phyloP scores from a whole-genome alignment of 352 stramenopile species.

The Pythium angustatum region DNA sequence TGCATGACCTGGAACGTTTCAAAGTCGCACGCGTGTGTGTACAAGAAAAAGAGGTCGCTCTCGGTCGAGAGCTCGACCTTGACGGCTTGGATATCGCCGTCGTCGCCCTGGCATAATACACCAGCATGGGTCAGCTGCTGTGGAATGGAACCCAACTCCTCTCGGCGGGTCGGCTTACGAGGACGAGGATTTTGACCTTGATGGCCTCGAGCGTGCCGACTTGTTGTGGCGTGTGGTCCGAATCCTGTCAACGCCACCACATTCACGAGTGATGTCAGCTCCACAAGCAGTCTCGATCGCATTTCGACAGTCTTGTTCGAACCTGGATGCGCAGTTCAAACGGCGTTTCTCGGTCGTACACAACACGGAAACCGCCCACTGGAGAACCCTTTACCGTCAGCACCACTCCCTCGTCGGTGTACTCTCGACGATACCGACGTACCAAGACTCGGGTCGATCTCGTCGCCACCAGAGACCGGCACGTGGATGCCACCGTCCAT shows the following conservation, averaged over 20 bases:
- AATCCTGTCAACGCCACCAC: slow-evolving; percentile 38
- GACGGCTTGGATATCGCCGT: slow-evolving; percentile 80
- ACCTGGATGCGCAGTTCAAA: slow-evolving; percentile 91
- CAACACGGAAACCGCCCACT: slow-evolving; percentile 84
- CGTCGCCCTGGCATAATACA: slow-evolving; percentile 88
- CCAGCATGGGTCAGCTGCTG: too few relatives aligned
- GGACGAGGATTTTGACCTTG: slow-evolving; percentile 93
- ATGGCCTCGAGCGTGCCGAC: slow-evolving; percentile 93
- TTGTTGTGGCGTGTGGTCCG: slow-evolving; percentile 85
- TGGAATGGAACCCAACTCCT: neutral
- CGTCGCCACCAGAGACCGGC: slow-evolving; percentile 50
- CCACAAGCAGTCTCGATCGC: neutral
- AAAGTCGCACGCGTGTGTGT: slow-evolving; percentile 88
- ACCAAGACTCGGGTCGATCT: slow-evolving; percentile 84
- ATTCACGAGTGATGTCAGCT: neutral
- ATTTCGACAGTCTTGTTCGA: slow-evolving; percentile 41
- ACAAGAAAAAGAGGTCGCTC: slow-evolving; percentile 94
- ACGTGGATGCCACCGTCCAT: slow-evolving; percentile 35
- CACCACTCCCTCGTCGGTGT: neutral
- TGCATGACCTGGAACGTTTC: slow-evolving; percentile 90
- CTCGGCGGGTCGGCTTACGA: slow-evolving; percentile 38
- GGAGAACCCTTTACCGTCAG: neutral
- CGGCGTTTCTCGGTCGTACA: slow-evolving; percentile 91
- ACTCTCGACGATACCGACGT: slow-evolving; percentile 1
- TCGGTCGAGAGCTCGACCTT: slow-evolving; percentile 92